Conservation (phyloP, 768 basidiomycete species). For the Boletus rubescentipes region DNA sequence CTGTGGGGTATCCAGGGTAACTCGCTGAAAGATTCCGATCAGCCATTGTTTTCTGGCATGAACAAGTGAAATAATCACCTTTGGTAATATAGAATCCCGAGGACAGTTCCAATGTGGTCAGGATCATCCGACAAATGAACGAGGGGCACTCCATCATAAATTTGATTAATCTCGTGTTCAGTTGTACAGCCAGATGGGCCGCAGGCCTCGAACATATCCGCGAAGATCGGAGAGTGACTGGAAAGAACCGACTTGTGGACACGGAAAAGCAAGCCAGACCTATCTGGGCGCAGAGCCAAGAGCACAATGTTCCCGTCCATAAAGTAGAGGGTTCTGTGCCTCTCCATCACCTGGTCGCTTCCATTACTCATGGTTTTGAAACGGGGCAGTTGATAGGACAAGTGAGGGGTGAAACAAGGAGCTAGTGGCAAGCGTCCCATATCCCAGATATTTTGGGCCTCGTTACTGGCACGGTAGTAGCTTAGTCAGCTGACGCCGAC, state of each 20-base stretch:
- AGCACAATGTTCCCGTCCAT: constrained; percentile 8
- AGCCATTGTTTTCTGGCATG: background rate
- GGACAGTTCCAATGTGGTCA: constrained; percentile 8
- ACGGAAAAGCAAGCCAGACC: constrained; percentile 6
- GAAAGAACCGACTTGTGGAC: constrained; percentile 17
- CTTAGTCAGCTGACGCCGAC: no score
- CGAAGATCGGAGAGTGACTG: constrained; percentile 5
- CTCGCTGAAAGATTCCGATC: background rate
- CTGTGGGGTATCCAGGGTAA: constrained; percentile 6
- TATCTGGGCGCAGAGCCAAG: background rate
- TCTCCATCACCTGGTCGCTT: background rate
- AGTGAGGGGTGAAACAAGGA: no score
- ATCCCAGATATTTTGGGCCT: no score
- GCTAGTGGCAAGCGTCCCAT: no score
- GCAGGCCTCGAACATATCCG: constrained; percentile 7
- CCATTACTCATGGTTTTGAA: constrained; percentile 41
- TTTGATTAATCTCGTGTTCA: background rate
- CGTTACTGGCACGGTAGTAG: no score
- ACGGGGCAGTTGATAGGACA: no score
- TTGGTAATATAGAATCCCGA: constrained; percentile 12
- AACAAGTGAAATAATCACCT: background rate
- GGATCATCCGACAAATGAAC: constrained; percentile 4
- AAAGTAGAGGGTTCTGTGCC: constrained; percentile 9
- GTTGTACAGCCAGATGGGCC: background rate
- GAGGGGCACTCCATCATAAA: constrained; percentile 9